Evolutionary conservation across 1,139 yeast genomes (phyloP).

Genomic region (Candida smagusa): DNA sequence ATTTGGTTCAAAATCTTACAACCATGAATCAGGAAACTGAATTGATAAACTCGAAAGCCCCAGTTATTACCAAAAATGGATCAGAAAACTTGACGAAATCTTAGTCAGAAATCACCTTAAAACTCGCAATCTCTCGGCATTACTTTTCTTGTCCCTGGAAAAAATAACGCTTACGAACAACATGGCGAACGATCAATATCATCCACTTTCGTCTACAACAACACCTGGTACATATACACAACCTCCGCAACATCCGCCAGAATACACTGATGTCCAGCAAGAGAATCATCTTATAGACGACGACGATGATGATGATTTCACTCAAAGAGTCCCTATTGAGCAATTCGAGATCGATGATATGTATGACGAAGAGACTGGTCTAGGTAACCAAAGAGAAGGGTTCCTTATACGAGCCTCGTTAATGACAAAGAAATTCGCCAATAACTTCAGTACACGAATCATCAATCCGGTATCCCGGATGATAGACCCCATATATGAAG

Average conservation of each 20-base stretch:
- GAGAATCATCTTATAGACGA: slow-evolving; percentile 8
- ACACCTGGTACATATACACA: not conserved
- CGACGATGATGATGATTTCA: slow-evolving; percentile 3
- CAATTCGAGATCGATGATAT: slow-evolving; percentile 44
- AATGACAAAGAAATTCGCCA: slow-evolving; percentile 31
- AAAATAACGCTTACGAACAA: too few species aligned
- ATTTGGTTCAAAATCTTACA: too few species aligned
- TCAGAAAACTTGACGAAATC: too few species aligned
- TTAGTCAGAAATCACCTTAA: too few species aligned
- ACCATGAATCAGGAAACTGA: too few species aligned
- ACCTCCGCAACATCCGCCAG: slow-evolving; percentile 30
- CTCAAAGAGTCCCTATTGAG: slow-evolving; percentile 19
- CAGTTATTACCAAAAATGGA: too few species aligned
- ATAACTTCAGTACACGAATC: slow-evolving; percentile 41
- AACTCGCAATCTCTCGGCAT: too few species aligned
- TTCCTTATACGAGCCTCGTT: slow-evolving; percentile 28
- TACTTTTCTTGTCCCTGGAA: too few species aligned
- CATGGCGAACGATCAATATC: not conserved
- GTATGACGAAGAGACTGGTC: slow-evolving; percentile 15
- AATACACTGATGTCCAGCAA: slow-evolving; percentile 20
- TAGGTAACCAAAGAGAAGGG: slow-evolving; percentile 17
- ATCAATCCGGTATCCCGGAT: slow-evolving; percentile 54
- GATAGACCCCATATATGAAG: slow-evolving; percentile 67
- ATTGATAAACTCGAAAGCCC: too few species aligned
- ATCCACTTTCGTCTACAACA: not conserved